Percentiles rank a stretch among this genome's conserved stretches.
Conservation (phyloP, 257 asterid species). For the Asclepias syriaca region DNA sequence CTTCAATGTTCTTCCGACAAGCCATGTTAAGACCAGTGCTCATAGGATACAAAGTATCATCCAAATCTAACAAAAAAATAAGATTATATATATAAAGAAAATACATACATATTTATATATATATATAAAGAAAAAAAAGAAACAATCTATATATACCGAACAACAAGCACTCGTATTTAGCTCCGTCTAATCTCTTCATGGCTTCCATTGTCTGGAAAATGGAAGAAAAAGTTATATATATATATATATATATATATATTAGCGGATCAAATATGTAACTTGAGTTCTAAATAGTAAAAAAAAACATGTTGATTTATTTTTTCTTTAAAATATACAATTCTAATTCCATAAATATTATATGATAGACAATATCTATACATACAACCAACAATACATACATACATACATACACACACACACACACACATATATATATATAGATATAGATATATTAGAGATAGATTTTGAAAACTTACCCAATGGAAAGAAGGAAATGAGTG, state of each 20-base stretch:
- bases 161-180: not conserved
- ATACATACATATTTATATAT: no score
- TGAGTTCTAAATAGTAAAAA: no score
- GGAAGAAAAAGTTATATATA: not conserved
- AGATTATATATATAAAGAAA: not conserved
- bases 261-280: no score
- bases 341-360: no score
- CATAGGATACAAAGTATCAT: conserved; percentile 83
- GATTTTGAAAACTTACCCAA: not conserved
- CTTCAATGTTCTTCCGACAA: conserved; percentile 79
- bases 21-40: conserved; percentile 74
- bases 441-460: no score
- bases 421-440: no score
- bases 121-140: not conserved
- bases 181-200: not conserved
- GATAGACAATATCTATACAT: no score
- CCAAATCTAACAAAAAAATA: conserved; percentile 48
- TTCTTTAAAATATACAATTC: no score
- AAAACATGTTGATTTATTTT: no score
- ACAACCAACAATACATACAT: no score
- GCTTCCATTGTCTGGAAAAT: not conserved
- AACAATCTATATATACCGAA: not conserved
- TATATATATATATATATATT: no score
- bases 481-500: not conserved
- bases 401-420: no score